Evolutionary conservation across 2,329 filamentous ascomycete species (phyloP).

Genomic region (Venturia pyrina): DNA sequence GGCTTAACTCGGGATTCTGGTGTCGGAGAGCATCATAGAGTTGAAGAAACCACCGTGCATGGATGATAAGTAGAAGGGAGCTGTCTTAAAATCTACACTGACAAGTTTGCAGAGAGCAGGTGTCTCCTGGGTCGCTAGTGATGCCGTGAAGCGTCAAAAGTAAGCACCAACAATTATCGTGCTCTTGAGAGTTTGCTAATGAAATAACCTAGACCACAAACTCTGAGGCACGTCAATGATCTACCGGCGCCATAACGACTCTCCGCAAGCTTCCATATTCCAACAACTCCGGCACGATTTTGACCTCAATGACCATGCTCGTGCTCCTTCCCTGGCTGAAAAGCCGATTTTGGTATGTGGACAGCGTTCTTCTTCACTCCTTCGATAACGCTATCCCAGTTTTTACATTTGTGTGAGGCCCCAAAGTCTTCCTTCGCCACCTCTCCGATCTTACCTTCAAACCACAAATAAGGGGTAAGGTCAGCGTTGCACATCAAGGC

Average conservation of each 20-base stretch:
- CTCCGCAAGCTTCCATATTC: neutral
- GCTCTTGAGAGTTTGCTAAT: neutral
- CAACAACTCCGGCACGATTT: neutral
- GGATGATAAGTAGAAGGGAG: no score
- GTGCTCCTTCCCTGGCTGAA: neutral
- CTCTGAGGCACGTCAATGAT: neutral
- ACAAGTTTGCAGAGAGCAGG: no score
- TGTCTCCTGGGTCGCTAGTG: no score
- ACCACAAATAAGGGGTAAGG: constrained; percentile 9
- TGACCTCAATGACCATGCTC: neutral
- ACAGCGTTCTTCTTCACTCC: neutral
- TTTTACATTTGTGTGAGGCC: constrained; percentile 11
- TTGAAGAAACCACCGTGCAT: no score
- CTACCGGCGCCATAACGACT: neutral
- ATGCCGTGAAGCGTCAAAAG: no score
- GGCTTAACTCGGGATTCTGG: no score
- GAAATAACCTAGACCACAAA: neutral
- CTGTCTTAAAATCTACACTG: no score
- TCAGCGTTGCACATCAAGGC: constrained; percentile 14
- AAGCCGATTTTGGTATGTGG: neutral
- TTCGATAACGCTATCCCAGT: constrained; percentile 6
- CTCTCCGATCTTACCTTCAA: constrained; percentile 8
- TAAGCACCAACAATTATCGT: no score
- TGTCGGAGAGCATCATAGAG: no score
- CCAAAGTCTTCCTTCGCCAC: constrained; percentile 11